Evolutionary conservation across 116 monocot genomes (phyloP).

Genomic region (Posidonia oceanica): DNA sequence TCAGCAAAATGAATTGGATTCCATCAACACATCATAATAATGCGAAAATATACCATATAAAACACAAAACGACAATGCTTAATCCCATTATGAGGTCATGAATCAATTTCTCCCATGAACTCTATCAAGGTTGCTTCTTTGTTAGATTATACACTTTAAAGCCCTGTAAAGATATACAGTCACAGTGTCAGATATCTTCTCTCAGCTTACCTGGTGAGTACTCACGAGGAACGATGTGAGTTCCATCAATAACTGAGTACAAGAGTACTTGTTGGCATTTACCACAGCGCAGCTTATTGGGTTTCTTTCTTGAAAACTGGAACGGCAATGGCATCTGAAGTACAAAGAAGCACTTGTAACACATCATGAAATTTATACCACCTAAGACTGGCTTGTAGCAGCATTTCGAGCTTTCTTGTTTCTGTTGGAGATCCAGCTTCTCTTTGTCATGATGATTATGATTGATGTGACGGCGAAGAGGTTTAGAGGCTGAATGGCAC

Average conservation of each 20-base stretch:
- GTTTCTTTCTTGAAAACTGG: conserved; percentile 16
- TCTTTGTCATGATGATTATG: background rate
- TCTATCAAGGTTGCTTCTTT: background rate
- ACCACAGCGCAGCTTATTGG: conserved; percentile 38
- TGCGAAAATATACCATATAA: background rate
- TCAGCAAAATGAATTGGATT: background rate
- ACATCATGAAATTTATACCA: conserved; percentile 44
- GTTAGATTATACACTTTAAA: background rate
- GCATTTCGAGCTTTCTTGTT: background rate
- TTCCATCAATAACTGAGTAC: conserved; percentile 16
- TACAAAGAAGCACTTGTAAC: conserved; percentile 33
- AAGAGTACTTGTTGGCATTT: conserved; percentile 21
- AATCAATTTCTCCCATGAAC: background rate
- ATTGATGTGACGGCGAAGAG: background rate
- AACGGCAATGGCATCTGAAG: conserved; percentile 43
- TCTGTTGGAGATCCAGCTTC: background rate
- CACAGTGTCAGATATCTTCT: background rate
- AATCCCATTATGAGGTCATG: background rate
- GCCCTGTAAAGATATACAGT: background rate
- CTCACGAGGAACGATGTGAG: background rate
- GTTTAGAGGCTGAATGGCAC: background rate
- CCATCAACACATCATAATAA: background rate
- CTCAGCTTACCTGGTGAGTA: background rate
- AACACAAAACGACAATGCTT: background rate
- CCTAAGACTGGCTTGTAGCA: conserved; percentile 19